Conservation (phyloP, 352 stramenopile genomes). For the Phytophthora idaei region DNA sequence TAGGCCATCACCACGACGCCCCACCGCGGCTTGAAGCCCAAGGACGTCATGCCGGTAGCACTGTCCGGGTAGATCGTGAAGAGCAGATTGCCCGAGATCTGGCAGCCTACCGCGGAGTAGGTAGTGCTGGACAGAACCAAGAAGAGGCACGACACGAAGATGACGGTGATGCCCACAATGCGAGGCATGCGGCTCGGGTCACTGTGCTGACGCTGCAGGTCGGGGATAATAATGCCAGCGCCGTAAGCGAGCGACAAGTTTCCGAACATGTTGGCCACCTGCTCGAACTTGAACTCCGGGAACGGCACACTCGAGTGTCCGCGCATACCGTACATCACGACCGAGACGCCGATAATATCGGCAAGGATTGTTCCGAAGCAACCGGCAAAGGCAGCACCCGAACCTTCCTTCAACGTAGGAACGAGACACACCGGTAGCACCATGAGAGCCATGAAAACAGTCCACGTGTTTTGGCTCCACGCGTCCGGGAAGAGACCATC, state of each 20-base stretch:
- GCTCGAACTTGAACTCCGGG: slow-evolving; percentile 57
- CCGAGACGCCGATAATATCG: slow-evolving; percentile 51
- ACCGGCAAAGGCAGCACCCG: slow-evolving; percentile 54
- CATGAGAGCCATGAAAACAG: slow-evolving; percentile 60
- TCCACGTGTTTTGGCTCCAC: slow-evolving; percentile 61
- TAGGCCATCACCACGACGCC: slow-evolving; percentile 50
- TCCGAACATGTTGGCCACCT: slow-evolving; percentile 62
- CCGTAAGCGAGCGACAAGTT: slow-evolving; percentile 73
- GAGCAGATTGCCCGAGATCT: slow-evolving; percentile 70
- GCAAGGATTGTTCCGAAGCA: slow-evolving; percentile 62
- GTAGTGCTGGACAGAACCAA: slow-evolving; percentile 47
- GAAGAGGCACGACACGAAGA: slow-evolving; percentile 60
- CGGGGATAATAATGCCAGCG: slow-evolving; percentile 62
- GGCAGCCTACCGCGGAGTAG: slow-evolving; percentile 63
- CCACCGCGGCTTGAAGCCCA: slow-evolving; percentile 47
- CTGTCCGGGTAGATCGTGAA: slow-evolving; percentile 61
- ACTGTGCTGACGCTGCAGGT: slow-evolving; percentile 61
- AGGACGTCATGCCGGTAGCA: slow-evolving; percentile 29
- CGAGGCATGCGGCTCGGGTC: slow-evolving; percentile 63
- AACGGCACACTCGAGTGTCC: slow-evolving; percentile 49
- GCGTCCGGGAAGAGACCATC: slow-evolving; percentile 55
- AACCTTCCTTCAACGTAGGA: slow-evolving; percentile 66
- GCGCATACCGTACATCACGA: slow-evolving; percentile 59
- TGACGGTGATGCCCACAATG: slow-evolving; percentile 56
- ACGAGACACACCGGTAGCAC: slow-evolving; percentile 56